Base-by-base conservation (phyloP, 176 grass and related monocot genomes). In the Ensete ventricosum region DNA sequence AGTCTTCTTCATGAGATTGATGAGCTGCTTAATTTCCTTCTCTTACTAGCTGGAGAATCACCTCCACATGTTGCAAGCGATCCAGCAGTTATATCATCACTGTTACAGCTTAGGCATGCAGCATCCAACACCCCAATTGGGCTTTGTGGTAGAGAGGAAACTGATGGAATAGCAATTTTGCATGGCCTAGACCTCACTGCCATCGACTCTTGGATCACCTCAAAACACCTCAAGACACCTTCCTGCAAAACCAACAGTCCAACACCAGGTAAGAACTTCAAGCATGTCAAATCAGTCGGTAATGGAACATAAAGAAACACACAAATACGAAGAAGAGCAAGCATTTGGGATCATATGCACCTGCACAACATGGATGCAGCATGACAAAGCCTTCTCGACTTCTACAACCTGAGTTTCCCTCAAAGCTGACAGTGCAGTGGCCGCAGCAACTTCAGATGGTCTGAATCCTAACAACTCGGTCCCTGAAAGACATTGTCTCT, bases 71-170 rank as follows among this genome's bases (percentile, higher is more conserved):
- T 73, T 52, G 54, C 88, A 87, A 83, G 88, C 83, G 87, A 92
- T 20, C 77, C 81, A 71, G 72, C 71, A 9, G 82, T 67, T 52
- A 60, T 43, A 29, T 90, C 83, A 53, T 67, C 50, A 64, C 85
- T 90, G 74, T 81, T 92, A 81, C 81, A 92, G 88, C 89, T 92
- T 49, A 89, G 80, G 81, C 90, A 98, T 75, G 94, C 82, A 64
- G 81, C 90, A 76, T 98, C 90, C 84, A 98, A 79, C 72, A 98
- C 90, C 26, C 81, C 94, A 78, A 87, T 89, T 52, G 94, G 94
- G 86, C 94, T 98, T 75, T 83, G 82, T 64, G 94, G 94, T 62
- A 88, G 77, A 43, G 74, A 83, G 50, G 78, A 85, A 76, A 86
- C 78, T 21, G 77, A 85, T 67, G 82, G 76, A 73, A 69, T 82